These are phyloP conservation scores for Ascoidea tarda DNA, from an alignment of 805 yeast species.

Conservation along the genomic window DNA sequence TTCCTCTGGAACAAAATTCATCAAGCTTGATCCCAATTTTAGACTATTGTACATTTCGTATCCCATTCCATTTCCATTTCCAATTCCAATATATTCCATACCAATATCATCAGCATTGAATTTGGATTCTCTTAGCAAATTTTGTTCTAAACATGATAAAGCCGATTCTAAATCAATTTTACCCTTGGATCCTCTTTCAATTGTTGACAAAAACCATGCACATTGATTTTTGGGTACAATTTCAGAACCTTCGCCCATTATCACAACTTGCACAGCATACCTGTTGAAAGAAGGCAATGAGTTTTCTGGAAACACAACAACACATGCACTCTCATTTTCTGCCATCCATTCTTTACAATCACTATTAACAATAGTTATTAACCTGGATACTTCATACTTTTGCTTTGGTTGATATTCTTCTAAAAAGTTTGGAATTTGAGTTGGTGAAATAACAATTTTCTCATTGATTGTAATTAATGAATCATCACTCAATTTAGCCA, in stretches of 20 bases:
- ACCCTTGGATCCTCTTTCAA: slow-evolving; percentile 56
- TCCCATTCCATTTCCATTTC: slow-evolving; percentile 24
- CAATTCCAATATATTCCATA: neutral
- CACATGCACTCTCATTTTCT: slow-evolving; percentile 69
- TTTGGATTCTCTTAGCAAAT: slow-evolving; percentile 68
- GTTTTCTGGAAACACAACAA: slow-evolving; percentile 86
- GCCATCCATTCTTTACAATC: slow-evolving; percentile 88
- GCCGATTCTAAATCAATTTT: slow-evolving; percentile 72
- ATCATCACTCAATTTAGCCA: slow-evolving; percentile 67
- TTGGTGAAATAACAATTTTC: slow-evolving; percentile 63
- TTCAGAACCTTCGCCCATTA: slow-evolving; percentile 80
- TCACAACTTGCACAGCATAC: slow-evolving; percentile 72
- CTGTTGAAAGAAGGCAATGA: slow-evolving; percentile 54
- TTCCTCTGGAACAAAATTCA: slow-evolving; percentile 72
- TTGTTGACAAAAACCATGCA: slow-evolving; percentile 80
- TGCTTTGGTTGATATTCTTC: slow-evolving; percentile 26
- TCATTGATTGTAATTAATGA: slow-evolving; percentile 63
- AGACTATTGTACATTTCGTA: slow-evolving; percentile 56
- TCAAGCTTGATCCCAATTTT: slow-evolving; percentile 73
- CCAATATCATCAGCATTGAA: slow-evolving; percentile 32
- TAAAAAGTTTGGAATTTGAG: slow-evolving; percentile 32
- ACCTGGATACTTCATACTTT: slow-evolving; percentile 49
- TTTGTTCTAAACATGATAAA: slow-evolving; percentile 60
- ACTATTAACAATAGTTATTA: slow-evolving; percentile 72
- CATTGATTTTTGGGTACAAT: slow-evolving; percentile 79